Evolutionary conservation across 495 filamentous ascomycete species (phyloP).

Genomic region (Filosporella fistucella): DNA sequence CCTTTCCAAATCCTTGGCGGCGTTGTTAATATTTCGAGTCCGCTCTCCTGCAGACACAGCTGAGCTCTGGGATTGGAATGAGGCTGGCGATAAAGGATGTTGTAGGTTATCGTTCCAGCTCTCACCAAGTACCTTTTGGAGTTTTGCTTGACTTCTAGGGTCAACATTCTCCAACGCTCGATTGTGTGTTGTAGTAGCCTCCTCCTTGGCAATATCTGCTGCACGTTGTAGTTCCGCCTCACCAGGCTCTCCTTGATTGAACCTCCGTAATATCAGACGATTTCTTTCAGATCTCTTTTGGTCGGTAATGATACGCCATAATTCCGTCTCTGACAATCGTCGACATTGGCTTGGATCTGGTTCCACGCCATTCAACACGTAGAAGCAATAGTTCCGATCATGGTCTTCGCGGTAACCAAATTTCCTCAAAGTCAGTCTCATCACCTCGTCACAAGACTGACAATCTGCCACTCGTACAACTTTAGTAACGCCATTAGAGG

Average conservation of each 20-base stretch:
- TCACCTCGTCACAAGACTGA: slow-evolving; percentile 85
- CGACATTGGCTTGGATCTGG: slow-evolving; percentile 73
- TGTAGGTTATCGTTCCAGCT: slow-evolving; percentile 70
- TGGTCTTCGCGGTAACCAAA: slow-evolving; percentile 71
- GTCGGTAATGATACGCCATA: slow-evolving; percentile 80
- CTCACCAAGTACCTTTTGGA: slow-evolving; percentile 81
- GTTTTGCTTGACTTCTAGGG: slow-evolving; percentile 63
- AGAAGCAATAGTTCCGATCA: slow-evolving; percentile 78
- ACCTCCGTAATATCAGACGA: slow-evolving; percentile 83
- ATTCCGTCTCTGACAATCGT: slow-evolving; percentile 74
- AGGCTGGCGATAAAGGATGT: slow-evolving; percentile 76
- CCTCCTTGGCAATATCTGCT: slow-evolving; percentile 77
- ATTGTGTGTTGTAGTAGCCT: slow-evolving; percentile 67
- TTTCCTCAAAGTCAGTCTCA: slow-evolving; percentile 79
- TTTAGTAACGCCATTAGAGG: slow-evolving; percentile 82
- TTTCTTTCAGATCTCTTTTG: slow-evolving; percentile 73
- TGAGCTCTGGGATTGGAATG: slow-evolving; percentile 37
- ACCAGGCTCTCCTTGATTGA: slow-evolving; percentile 81
- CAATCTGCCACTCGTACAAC: slow-evolving; percentile 86
- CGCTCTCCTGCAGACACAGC: slow-evolving; percentile 41
- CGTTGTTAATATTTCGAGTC: slow-evolving; percentile 58
- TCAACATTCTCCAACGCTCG: slow-evolving; percentile 59
- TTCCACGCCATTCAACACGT: slow-evolving; percentile 76
- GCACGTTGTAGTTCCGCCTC: slow-evolving; percentile 75
- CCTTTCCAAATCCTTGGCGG: slow-evolving; percentile 54